Evolutionary conservation across 2,329 filamentous ascomycete genomes (phyloP), one percentile per base, ranked within the genome.

Genomic region (Ceratocystis variospora): DNA sequence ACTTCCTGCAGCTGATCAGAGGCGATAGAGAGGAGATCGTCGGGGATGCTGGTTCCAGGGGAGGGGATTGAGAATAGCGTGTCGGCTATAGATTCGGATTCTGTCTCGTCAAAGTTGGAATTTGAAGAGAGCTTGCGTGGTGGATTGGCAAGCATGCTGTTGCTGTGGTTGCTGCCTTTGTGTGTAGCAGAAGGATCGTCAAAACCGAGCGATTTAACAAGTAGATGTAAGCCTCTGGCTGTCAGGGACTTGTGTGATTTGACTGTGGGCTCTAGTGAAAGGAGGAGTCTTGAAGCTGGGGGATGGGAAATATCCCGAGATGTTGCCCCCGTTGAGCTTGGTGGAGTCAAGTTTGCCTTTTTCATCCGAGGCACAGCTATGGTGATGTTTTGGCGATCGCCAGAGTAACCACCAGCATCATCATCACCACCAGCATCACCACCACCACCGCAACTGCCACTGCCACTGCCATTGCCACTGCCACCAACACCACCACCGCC

Each of bases 41-140:
- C 53, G 22, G 53, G 53, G 53, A 57, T 57, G 53, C 53, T 57
- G 28, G 53, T 57, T 6, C 53, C 53, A n/a, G 53, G 12, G 15
- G 53, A 57, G 15, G 53, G 22, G 7, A 28, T 48, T 8, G 41
- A 63, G 22, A 63, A 63, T 3, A 63, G 19, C 2, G 63, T 50
- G 41, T 33, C 55, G 41, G 37, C 25, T 17, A 61, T 33, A 4
- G 63, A 65, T 17, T 46, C 50, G 7, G 63, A 65, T 17, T 46
- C 50, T 41, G 25, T 37, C n/a, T 65, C 63, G 22, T 65, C 53
- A 22, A 59, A 63, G 46, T 53, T 46, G 17, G 62, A 63, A 10
- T 50, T 17, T 25, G 62, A 41, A 45, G 48, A 22, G 62, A 31
- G 22, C 15, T 31, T 57, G 22, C 22, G 22, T 12, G 5, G 53